Evolutionary conservation across 2,329 filamentous ascomycete genomes (phyloP).

Genomic region (Mycogone perniciosa): DNA sequence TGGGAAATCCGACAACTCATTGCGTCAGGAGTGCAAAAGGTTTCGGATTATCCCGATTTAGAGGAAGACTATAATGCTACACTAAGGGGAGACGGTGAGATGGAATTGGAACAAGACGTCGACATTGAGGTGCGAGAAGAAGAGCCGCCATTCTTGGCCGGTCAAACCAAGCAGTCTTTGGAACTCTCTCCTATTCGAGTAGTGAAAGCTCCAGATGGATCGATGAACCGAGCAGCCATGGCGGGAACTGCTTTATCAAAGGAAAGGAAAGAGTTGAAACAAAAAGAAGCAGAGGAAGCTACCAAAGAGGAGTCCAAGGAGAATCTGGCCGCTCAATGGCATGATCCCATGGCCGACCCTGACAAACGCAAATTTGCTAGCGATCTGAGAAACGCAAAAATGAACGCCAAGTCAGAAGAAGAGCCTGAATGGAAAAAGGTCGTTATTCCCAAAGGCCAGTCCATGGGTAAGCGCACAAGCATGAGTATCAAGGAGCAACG

Average conservation of each 20-base stretch:
- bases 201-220: slow-evolving; percentile 96
- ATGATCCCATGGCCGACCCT: slow-evolving; percentile 88
- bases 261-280: slow-evolving; percentile 80
- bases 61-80: slow-evolving; percentile 91
- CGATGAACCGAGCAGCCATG: slow-evolving; percentile 94
- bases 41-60: slow-evolving; percentile 87
- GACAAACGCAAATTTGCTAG: slow-evolving; percentile 84
- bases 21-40: slow-evolving; percentile 87
- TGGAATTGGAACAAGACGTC: slow-evolving; percentile 92
- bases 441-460: slow-evolving; percentile 70
- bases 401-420: slow-evolving; percentile 55
- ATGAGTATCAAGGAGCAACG: slow-evolving; percentile 94
- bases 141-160: slow-evolving; percentile 90
- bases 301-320: slow-evolving; percentile 70
- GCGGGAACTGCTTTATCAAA: slow-evolving; percentile 82
- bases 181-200: slow-evolving; percentile 94
- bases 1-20: slow-evolving; percentile 98
- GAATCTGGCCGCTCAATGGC: slow-evolving; percentile 86
- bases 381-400: slow-evolving; percentile 67
- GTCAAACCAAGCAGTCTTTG: slow-evolving; percentile 92
- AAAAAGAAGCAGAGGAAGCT: slow-evolving; percentile 77
- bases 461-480: slow-evolving; percentile 77
- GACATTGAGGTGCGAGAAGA: slow-evolving; percentile 97
- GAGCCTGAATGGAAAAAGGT: slow-evolving; percentile 91
- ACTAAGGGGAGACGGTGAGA: slow-evolving; percentile 74